Conservation (phyloP, 78 protist species). For the Dictyostelium firmibasis region DNA sequence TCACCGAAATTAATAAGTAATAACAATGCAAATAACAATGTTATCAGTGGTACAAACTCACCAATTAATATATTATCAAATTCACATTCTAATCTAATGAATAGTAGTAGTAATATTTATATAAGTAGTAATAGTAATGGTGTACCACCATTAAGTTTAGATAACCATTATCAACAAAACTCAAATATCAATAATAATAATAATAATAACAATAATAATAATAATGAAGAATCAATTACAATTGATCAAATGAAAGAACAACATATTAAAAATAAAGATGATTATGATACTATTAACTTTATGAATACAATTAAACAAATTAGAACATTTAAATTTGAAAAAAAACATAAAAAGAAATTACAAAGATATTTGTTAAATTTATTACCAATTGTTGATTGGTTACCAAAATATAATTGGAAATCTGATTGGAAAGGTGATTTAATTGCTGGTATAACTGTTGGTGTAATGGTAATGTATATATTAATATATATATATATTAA, state of each 20-base stretch:
- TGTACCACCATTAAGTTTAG: background rate
- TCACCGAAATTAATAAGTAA: background rate
- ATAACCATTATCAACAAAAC: background rate
- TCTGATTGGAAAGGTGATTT: constrained; percentile 70
- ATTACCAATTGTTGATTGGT: constrained; percentile 45
- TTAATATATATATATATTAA: constrained; percentile 23
- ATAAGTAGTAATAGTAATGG: background rate
- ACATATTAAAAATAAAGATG: background rate
- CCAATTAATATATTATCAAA: background rate
- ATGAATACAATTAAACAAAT: constrained; percentile 34
- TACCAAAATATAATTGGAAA: constrained; percentile 24
- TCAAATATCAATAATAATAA: background rate
- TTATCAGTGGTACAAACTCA: background rate
- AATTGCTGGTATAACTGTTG: constrained; percentile 87
- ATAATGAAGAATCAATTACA: background rate
- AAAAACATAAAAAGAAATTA: constrained; percentile 38
- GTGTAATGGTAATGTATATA: constrained; percentile 19
- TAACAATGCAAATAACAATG: too few relatives aligned
- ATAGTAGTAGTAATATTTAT: background rate
- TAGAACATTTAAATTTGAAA: constrained; percentile 50
- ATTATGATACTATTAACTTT: background rate
- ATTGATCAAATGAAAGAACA: background rate
- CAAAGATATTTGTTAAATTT: constrained; percentile 15
- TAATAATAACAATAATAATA: background rate
- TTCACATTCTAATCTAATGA: background rate